Evolutionary conservation across 2,329 filamentous ascomycete genomes (phyloP).

Genomic region (Colletotrichum sublineola): DNA sequence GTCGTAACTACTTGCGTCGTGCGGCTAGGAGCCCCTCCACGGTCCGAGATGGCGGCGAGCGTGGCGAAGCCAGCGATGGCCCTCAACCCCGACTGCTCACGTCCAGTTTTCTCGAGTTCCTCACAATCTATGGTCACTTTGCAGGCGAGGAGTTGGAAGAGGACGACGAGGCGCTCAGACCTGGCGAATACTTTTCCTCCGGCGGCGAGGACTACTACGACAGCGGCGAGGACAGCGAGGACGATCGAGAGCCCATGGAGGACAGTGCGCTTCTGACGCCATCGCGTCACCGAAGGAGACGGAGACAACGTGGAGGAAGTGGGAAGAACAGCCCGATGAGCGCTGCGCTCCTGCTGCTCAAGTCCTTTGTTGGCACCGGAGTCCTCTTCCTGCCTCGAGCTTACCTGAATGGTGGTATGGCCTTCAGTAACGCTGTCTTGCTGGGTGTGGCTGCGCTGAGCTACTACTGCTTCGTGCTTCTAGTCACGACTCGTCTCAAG

Average conservation of each 20-base stretch:
- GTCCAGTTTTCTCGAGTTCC: conserved; percentile 93
- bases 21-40: conserved; percentile 73
- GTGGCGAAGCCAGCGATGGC: conserved; percentile 51
- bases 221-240: conserved; percentile 63
- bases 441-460: conserved; percentile 86
- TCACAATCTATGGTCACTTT: conserved; percentile 96
- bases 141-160: conserved; percentile 97
- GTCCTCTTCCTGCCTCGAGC: conserved; percentile 93
- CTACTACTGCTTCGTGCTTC: conserved; percentile 97
- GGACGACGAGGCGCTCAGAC: conserved; percentile 88
- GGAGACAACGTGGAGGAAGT: conserved; percentile 79
- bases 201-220: conserved; percentile 72
- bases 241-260: conserved; percentile 85
- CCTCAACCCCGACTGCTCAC: conserved; percentile 79
- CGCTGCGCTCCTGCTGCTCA: conserved; percentile 87
- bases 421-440: conserved; percentile 95
- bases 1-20: conserved; percentile 88
- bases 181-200: conserved; percentile 92
- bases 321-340: conserved; percentile 84
- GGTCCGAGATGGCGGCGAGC: conserved; percentile 56
- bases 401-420: conserved; percentile 96
- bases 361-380: conserved; percentile 97
- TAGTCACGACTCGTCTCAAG: conserved; percentile 87
- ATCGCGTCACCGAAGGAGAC: conserved; percentile 79
- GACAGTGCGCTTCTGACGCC: conserved; percentile 85